These are phyloP conservation scores for Entophlyctis luteolus DNA, from an alignment of 192 early-diverging fungal genomes.

Conservation along the genomic window DNA sequence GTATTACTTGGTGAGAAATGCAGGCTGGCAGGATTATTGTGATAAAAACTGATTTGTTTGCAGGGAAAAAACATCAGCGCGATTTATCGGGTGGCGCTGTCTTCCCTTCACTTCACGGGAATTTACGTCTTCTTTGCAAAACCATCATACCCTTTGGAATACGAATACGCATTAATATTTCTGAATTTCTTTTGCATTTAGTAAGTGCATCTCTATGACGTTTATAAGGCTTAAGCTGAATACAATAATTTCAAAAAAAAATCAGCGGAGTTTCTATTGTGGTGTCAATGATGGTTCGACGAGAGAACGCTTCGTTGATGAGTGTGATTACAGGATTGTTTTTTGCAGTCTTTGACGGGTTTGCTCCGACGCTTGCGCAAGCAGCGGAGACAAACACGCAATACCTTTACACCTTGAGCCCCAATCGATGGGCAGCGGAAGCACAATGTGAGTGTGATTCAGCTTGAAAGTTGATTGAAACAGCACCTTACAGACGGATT, in stretches of 20 bases:
- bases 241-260: too few relatives aligned
- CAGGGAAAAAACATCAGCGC: constrained; percentile 38
- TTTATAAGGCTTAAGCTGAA: too few relatives aligned
- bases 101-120: constrained; percentile 40
- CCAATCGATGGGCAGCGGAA: constrained; percentile 23
- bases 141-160: constrained; percentile 23
- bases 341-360: constrained; percentile 44
- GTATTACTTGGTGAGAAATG: constrained; percentile 27
- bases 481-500: not conserved
- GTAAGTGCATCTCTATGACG: not conserved
- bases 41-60: constrained; percentile 24
- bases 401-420: constrained; percentile 9
- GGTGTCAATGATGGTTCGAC: constrained; percentile 32
- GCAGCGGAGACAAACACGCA: constrained; percentile 19
- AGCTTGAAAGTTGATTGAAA: not conserved
- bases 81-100: constrained; percentile 31
- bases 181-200: constrained; percentile 47
- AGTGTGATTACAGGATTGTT: constrained; percentile 33
- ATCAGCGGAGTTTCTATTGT: constrained; percentile 35
- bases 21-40: constrained; percentile 9
- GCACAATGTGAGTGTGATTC: constrained; percentile 19
- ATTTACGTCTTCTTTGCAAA: constrained; percentile 35
- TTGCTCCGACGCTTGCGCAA: constrained; percentile 30
- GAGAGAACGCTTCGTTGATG: constrained; percentile 36
- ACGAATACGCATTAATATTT: constrained; percentile 30